Base-by-base conservation (phyloP, 1,139 yeast genomes). In the Yamadazyma membranifaciens region DNA sequence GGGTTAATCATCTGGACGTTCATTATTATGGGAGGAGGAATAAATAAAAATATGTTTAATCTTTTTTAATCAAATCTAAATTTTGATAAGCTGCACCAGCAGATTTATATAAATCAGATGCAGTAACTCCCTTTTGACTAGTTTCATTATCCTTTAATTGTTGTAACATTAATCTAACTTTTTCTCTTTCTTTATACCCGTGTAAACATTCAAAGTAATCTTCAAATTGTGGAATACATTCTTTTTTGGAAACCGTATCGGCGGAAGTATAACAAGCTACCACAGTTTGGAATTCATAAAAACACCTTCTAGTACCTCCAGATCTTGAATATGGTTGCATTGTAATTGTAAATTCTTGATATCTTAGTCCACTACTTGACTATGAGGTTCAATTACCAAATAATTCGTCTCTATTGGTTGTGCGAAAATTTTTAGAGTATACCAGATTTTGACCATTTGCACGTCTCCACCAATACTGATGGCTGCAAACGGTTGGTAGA, bases 281-380 rank as follows among this genome's bases (percentile, higher is more conserved):
- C 45, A 70, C 63, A 14, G 72, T 61, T 56, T 72, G 78, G 59
- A 70, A 72, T 50, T 72, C 78, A 56, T 71, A 72, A 55, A 70
- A 72, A 53, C 78, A 72, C 61, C 62, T 70, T 61, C 76, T 69
- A 47, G 78, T 72, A 43, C 76, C 78, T 31, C 77, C 77, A 29
- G 67, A 58, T 65, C 77, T 69, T 37, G 76, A 69, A 51, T 70
- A 69, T 52, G 78, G 77, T 53, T 70, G 77, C 78, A 72, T 72
- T 34, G 40, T 56, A 44, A 10, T 12, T 16, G 11, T 14, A 9
- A 31, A 14, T 31, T 11, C 7, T 6, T 28, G 24, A 20, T 20
- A 20, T 20, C 5, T 20, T 6, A 20, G 7, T 20, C 5, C 5
- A 20, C 24, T 20, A 20, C 5, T 6, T 20, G 24, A 20, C 6